A percentile compares a stretch with the other conserved stretches of the same genome.
These are phyloP conservation scores for Sphagnurus paluster DNA, from an alignment of 1,284 basidiomycete genomes.

Conservation along the genomic window DNA sequence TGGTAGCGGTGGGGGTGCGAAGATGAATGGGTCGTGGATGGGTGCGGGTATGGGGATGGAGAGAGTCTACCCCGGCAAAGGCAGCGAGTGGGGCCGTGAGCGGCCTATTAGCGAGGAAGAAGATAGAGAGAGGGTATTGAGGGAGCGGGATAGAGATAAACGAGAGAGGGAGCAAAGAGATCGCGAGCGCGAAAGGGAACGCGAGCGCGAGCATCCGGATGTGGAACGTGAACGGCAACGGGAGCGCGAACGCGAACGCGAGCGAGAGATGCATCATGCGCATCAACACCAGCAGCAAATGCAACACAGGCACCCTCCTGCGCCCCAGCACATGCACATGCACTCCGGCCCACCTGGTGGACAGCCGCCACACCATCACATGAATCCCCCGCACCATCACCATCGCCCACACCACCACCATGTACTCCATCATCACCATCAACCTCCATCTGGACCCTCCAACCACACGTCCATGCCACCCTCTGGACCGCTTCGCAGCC, in stretches of 20 bases:
- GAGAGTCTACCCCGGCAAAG: conserved; percentile 20
- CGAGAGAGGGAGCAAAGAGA: conserved; percentile 25
- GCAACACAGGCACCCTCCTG: conserved; percentile 20
- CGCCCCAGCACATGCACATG: conserved; percentile 22
- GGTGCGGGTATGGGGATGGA: conserved; percentile 27
- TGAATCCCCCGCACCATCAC: conserved; percentile 33
- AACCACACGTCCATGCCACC: conserved; percentile 27
- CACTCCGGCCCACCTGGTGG: conserved; percentile 19
- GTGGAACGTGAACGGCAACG: conserved; percentile 20
- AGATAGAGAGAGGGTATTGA: conserved; percentile 26
- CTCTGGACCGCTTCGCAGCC: conserved; percentile 26
- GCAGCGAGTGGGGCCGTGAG: conserved; percentile 19
- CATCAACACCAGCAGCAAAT: conserved; percentile 27
- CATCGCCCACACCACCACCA: conserved; percentile 33
- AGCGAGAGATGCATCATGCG: conserved; percentile 24
- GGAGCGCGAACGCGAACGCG: conserved; percentile 20
- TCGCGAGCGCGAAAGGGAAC: conserved; percentile 23
- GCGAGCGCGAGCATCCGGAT: conserved; percentile 19
- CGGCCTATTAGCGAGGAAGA: conserved; percentile 18
- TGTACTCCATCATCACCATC: conserved; percentile 39
- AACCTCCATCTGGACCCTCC: conserved; percentile 22
- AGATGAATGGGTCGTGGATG: conserved; percentile 27
- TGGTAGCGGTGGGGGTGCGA: conserved; percentile 15
- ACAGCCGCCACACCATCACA: conserved; percentile 26
- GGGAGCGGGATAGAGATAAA: conserved; percentile 28